Evolutionary conservation across 192 early-diverging fungal species (phyloP).

Genomic region (Backusella liffmaniae): DNA sequence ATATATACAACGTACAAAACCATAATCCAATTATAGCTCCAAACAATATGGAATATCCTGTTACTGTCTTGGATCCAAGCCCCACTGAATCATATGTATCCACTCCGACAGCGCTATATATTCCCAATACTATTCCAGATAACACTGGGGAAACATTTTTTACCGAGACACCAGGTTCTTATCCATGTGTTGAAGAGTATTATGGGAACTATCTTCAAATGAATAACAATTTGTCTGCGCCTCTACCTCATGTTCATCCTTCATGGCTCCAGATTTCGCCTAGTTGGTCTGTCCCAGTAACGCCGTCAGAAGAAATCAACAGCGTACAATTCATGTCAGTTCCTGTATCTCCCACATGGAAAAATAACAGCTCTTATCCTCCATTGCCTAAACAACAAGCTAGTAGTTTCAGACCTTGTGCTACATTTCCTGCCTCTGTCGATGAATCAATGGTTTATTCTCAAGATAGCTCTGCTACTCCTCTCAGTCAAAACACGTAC

Average conservation of each 20-base stretch:
- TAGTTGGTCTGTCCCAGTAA: not conserved
- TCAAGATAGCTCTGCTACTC: not conserved
- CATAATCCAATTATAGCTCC: not conserved
- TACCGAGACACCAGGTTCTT: not conserved
- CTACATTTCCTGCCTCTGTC: not conserved
- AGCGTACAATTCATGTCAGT: not conserved
- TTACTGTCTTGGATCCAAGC: constrained; percentile 3
- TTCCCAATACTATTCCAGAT: not conserved
- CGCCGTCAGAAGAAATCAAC: not conserved
- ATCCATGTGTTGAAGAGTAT: not conserved
- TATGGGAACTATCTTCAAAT: not conserved
- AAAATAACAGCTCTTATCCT: not conserved
- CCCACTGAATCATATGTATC: not conserved
- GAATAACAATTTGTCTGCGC: not conserved
- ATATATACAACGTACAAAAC: not conserved
- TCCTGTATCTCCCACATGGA: constrained; percentile 2
- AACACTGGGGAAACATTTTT: not conserved
- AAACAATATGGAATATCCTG: not conserved
- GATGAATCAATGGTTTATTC: not conserved
- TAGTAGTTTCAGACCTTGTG: not conserved
- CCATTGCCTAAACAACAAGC: not conserved
- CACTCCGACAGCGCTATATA: not conserved
- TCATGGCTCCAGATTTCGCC: not conserved
- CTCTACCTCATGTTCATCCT: not conserved
- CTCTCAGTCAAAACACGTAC: not conserved